Evolutionary conservation across 2,329 filamentous ascomycete genomes (phyloP), one percentile per base, ranked within the genome.

Genomic region (Fonsecaea nubica): DNA sequence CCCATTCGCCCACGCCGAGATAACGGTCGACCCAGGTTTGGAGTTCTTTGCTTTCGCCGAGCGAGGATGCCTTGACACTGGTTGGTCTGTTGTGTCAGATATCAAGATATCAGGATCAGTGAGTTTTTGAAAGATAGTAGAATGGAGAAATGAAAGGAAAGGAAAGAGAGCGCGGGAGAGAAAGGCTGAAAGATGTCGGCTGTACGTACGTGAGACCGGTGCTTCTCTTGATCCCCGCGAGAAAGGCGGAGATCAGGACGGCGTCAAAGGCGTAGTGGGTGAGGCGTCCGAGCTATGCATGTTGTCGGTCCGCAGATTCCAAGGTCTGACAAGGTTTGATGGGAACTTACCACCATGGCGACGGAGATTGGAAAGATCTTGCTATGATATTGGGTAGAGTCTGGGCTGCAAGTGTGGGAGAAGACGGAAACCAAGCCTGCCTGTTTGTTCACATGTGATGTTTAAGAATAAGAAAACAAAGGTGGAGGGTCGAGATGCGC

Each of bases 251-350:
- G 79, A 99, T 84, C 75, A 98, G 88, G 73, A 98, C 92, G 71
- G 94, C 94, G 82, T 98, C 94, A 80, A 98, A 94, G 76, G 93
- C 92, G 84, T 96, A 97, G 83, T 98, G 94, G 78, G 92, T 91
- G 76, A 98, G 82, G 80, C 91, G 90, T 84, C 93, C 94, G 81
- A 98, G 86, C 94, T 97, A 89, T 82, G 83, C 12, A 32, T 38
- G 13, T 52, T 56, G 53, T 21, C 42, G 84, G 85, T 83, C 87
- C 74, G 89, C 82, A 79, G 85, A 87, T 81, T 90, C 85, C 78
- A 86, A 88, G 83, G 89, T 59, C 57, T 58, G 12, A 87, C 80
- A 85, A 79, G 89, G 80, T 32, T 85, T 88, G 69, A 79, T 25
- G 53, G 21, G 21, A 13, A 78, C 78, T 73, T 72, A 79, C 78